Evolutionary conservation across 768 basidiomycete genomes (phyloP), one percentile per base, ranked within the genome.

Genomic region (Solioccasus polychromus): DNA sequence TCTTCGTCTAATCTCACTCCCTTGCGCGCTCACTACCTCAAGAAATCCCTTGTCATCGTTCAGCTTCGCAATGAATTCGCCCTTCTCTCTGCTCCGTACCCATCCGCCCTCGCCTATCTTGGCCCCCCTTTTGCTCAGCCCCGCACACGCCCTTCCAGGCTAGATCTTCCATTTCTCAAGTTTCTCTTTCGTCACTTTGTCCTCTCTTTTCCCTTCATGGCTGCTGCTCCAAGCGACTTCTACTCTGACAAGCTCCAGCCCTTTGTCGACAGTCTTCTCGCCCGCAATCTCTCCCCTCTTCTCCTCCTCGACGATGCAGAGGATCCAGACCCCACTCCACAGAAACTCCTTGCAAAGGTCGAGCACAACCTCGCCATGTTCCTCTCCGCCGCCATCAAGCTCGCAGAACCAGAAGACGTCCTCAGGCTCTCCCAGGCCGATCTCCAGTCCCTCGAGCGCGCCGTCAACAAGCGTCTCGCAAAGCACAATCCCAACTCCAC

Each of bases 211-310:
- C 96, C 96, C 12, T 96, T 99, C 73, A 82, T 99, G 66, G 80
- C 82, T 38, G 72, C 85, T 2, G 94, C 93, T 0, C 93, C 92
- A 1, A 80, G 85, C 56, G 80, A 89, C 56, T 98, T 99, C 68
- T 99, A 95, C 70, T 83, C 88, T 2, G 81, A 84, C 48, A 98
- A 99, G 66, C 79, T 99, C 3, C 95, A 98, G 68, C 94, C 95
- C 0, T 98, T 98, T 64, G 75, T 93, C 44, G 81, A 83, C 28
- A 88, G 86, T 25, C 75, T 92, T 50, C 71, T 97, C 11, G 75
- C 88, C 1, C 82, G 90, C 42, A 92, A 92, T 56, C 72, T 96
- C 37, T 77, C 83, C 7, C 71, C 80, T 0, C 71, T 76, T 1
- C 74, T 80, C 12, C 70, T 77, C 22, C 68, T 88, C 39, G 85